These are phyloP conservation scores for Leccinum truebloodii DNA, from an alignment of 768 basidiomycete species.

Conservation along the genomic window DNA sequence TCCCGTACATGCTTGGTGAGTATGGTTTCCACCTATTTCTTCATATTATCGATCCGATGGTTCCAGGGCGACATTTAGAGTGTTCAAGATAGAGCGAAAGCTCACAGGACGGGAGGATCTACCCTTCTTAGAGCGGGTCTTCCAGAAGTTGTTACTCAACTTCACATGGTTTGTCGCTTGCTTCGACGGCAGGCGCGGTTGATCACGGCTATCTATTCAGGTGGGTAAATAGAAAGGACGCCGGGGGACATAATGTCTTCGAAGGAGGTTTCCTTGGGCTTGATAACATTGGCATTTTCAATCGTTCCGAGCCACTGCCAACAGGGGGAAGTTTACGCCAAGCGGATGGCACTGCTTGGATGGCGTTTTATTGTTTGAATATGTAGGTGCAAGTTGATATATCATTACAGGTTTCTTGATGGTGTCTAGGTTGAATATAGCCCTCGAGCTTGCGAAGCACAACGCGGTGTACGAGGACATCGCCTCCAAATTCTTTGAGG, in stretches of 20 bases:
- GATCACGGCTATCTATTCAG: conserved; percentile 35
- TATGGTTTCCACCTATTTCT: not conserved
- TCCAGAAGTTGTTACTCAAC: conserved; percentile 95
- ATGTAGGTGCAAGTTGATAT: conserved; percentile 56
- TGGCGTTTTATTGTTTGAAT: conserved; percentile 98
- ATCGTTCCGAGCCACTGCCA: conserved; percentile 94
- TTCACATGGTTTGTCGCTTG: conserved; percentile 78
- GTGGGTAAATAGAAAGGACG: conserved; percentile 99
- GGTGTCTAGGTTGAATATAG: conserved; percentile 82
- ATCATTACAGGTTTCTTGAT: conserved; percentile 3
- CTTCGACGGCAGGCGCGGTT: not conserved
- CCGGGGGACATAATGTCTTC: conserved; percentile 93
- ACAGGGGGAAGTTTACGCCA: conserved; percentile 94
- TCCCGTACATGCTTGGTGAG: conserved; percentile 95
- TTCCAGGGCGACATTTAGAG: conserved; percentile 88
- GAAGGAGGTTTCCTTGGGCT: conserved; percentile 98
- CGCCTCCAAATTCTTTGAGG: conserved; percentile 97
- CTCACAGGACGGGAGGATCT: conserved; percentile 89
- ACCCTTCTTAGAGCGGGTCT: conserved; percentile 93
- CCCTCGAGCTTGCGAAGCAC: conserved; percentile 96
- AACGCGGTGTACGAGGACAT: conserved; percentile 98
- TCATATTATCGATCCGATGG: conserved; percentile 3
- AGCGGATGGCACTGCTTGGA: conserved; percentile 99
- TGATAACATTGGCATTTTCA: conserved; percentile 98
- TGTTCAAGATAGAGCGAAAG: conserved; percentile 99